Base-by-base conservation (phyloP, 2,329 filamentous ascomycete species). In the Leptodontidium sp. region DNA sequence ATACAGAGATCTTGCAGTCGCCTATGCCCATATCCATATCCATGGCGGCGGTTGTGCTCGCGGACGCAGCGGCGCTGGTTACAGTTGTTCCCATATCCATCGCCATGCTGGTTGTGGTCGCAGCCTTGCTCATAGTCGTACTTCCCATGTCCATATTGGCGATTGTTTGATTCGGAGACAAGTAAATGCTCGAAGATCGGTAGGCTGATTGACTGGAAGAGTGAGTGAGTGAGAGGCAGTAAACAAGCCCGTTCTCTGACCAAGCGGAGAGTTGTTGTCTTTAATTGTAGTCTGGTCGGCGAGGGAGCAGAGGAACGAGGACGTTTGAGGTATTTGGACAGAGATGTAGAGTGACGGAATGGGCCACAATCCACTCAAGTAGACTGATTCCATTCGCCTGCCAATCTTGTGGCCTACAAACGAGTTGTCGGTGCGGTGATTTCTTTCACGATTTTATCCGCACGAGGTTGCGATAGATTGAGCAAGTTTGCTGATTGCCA, bases 71-170 rank as follows among this genome's bases (percentile, higher is more conserved):
- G 12, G 53, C 63, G 9, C 32, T 53, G 21, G 59, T 63, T 15
- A 38, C 59, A 59, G 61, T 61, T 6, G 57, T 21, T 11, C 38
- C 50, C 70, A 72, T 73, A 64, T 57, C 68, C 66, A 69, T 69
- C 43, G 43, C 43, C 64, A 70, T 70, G 68, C 32, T 17, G 64
- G 38, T 64, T 9, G 70, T 66, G 2, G 64, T 57, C 24, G 68
- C 66, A 7, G 59, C 53, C 50, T 55, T 61, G 59, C 66, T 72
- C 53, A 67, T 70, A 40, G 71, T 69, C 1, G 68, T 61, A 17
- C 66, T 69, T 53, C 61, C 70, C 73, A 75, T 75, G 68, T 74
- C 68, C 71, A 75, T 73, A 4, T 67, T 70, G 21, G 26, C 26
- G 50, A 45, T n/a, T 64, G 47, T 43, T 64, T 35, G 4, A 3